A percentile compares a stretch with the other conserved stretches of the same genome.
phyloP scores from a whole-genome alignment of 2,329 filamentous ascomycete species.

The Colletotrichum gigasporum region DNA sequence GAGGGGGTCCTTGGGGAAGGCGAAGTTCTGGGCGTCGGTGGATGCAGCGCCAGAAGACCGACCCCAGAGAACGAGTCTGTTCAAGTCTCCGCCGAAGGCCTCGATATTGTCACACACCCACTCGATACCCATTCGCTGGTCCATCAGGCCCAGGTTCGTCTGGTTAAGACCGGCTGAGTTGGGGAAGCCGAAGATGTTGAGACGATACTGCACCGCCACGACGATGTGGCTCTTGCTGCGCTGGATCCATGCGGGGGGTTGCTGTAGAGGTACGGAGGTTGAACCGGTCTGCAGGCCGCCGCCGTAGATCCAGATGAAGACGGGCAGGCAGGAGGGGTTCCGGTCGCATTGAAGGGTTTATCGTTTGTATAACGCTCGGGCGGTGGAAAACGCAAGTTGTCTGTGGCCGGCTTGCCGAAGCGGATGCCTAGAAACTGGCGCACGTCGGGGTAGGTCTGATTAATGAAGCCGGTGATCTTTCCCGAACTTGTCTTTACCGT shows the following conservation, averaged over 20 bases:
- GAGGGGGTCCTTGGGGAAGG: too few relatives aligned
- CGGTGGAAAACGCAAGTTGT: too few relatives aligned
- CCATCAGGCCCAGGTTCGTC: slow-evolving; percentile 71
- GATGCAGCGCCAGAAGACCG: too few relatives aligned
- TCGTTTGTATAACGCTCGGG: neutral
- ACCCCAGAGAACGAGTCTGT: too few relatives aligned
- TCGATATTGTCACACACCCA: slow-evolving; percentile 70
- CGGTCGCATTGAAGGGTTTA: neutral
- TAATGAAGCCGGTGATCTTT: neutral
- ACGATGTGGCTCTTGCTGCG: slow-evolving; percentile 56
- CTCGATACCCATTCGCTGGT: slow-evolving; percentile 66
- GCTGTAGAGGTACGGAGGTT: slow-evolving; percentile 42
- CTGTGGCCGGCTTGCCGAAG: neutral
- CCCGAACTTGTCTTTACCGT: neutral
- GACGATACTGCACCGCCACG: slow-evolving; percentile 56
- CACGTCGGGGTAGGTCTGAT: neutral
- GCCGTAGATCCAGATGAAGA: slow-evolving; percentile 67
- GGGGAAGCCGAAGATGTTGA: slow-evolving; percentile 53
- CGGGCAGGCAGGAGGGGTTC: slow-evolving; percentile 34
- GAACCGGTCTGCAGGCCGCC: slow-evolving; percentile 51
- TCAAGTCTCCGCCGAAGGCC: slow-evolving; percentile 65
- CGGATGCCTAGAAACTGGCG: neutral
- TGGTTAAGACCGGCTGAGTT: slow-evolving; percentile 32
- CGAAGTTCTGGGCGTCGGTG: too few relatives aligned
- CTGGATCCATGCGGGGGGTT: slow-evolving; percentile 42